Percentiles rank a stretch among this genome's conserved stretches.
These are phyloP conservation scores for Helianthus tuberosus DNA, from an alignment of 129 eudicot genomes.

Conservation along the genomic window DNA sequence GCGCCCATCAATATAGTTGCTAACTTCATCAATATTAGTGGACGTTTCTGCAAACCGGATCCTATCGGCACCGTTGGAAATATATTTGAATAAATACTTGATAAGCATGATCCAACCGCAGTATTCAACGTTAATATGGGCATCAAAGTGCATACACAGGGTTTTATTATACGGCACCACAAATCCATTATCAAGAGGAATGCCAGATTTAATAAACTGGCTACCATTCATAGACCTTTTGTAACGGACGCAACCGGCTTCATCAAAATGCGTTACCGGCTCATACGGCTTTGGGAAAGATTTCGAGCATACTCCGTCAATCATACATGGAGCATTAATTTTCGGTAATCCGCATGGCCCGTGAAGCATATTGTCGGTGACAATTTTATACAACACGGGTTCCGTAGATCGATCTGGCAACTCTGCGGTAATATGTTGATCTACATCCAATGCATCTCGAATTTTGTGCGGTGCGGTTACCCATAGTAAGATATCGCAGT, in stretches of 20 bases:
- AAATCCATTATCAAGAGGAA: not conserved
- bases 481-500: constrained; percentile 6
- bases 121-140: too few relatives aligned
- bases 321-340: not conserved
- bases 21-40: not conserved
- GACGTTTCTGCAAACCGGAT: not conserved
- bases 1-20: not conserved
- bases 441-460: not conserved
- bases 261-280: not conserved
- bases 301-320: not conserved
- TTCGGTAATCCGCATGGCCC: not conserved
- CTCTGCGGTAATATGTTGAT: not conserved
- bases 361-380: constrained; percentile 6
- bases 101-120: not conserved
- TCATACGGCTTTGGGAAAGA: not conserved
- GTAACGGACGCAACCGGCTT: constrained; percentile 1
- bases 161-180: not conserved
- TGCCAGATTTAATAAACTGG: not conserved
- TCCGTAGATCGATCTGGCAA: not conserved
- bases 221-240: not conserved
- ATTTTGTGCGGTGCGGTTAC: not conserved
- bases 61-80: not conserved
- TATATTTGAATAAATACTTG: not conserved
- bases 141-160: not conserved
- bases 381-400: not conserved